Percentiles rank a stretch among this genome's conserved stretches.
These are phyloP conservation scores for Phytophthora foliorum DNA, from an alignment of 352 stramenopile species.

Conservation along the genomic window DNA sequence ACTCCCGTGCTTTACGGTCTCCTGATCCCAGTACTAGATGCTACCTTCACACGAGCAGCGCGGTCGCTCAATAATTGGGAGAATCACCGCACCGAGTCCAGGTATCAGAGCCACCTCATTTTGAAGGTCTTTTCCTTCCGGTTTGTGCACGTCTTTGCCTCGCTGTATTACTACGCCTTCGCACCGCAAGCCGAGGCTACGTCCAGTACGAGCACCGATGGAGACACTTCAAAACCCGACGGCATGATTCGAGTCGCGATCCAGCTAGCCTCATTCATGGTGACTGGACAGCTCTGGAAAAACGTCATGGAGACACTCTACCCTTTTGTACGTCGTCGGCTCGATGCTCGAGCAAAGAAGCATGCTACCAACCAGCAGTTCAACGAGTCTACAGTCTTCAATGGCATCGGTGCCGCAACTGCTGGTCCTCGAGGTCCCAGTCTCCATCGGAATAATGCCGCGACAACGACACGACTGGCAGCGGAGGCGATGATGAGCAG, in stretches of 20 bases:
- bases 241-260: constrained; percentile 92
- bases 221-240: constrained; percentile 29
- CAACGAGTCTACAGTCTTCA: constrained; percentile 72
- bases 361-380: constrained; percentile 69
- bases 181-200: constrained; percentile 29
- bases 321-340: constrained; percentile 67
- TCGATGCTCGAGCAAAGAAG: constrained; percentile 64
- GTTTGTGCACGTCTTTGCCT: constrained; percentile 97
- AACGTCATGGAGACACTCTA: constrained; percentile 93
- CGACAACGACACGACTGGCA: constrained; percentile 22
- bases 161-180: constrained; percentile 97
- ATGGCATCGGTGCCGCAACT: constrained; percentile 24
- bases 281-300: constrained; percentile 94
- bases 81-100: constrained; percentile 91
- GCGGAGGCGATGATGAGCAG: constrained; percentile 36
- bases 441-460: constrained; percentile 16
- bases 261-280: constrained; percentile 94
- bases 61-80: constrained; percentile 94
- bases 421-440: constrained; percentile 22
- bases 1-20: constrained; percentile 90
- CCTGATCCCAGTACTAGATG: constrained; percentile 83
- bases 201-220: constrained; percentile 11
- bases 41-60: constrained; percentile 89
- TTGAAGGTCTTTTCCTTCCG: constrained; percentile 99
- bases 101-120: constrained; percentile 94